These are phyloP conservation scores for Endocladia muricata DNA, from an alignment of 31 red algal genomes.

Conservation along the genomic window DNA sequence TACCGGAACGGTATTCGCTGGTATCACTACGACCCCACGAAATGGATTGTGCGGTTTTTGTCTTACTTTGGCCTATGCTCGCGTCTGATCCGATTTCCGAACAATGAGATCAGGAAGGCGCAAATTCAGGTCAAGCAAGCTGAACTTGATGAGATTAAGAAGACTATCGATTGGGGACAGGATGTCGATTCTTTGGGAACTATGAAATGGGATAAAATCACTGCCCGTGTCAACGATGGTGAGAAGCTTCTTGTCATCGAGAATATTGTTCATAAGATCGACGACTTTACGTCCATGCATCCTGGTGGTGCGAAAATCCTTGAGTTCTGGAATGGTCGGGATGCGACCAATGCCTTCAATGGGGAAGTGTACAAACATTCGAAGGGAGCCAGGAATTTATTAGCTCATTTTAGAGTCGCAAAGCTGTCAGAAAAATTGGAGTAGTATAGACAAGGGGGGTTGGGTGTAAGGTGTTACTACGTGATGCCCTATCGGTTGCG, in stretches of 20 bases:
- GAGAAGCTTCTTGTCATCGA: conserved; percentile 84
- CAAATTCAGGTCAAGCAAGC: conserved; percentile 89
- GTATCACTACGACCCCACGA: conserved; percentile 99
- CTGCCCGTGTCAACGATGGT: conserved; percentile 45
- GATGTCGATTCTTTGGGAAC: conserved; percentile 47
- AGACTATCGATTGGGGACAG: conserved; percentile 90
- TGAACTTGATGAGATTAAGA: conserved; percentile 87
- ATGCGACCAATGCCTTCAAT: conserved; percentile 94
- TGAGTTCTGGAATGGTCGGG: conserved; percentile 96
- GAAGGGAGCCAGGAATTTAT: conserved; percentile 90
- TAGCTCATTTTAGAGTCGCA: conserved; percentile 87
- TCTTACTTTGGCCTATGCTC: conserved; percentile 79
- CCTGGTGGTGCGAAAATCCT: conserved; percentile 88
- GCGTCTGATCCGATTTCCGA: conserved; percentile 85
- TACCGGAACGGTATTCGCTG: conserved; percentile 97
- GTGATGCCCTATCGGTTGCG: too few relatives aligned
- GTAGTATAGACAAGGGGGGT: too few relatives aligned
- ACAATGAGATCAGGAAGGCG: conserved; percentile 92
- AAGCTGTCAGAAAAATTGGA: conserved; percentile 68
- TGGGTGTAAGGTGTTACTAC: too few relatives aligned
- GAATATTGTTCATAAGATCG: conserved; percentile 87
- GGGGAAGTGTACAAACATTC: conserved; percentile 98
- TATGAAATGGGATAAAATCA: conserved; percentile 86
- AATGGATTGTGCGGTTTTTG: conserved; percentile 86
- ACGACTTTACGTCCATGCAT: conserved; percentile 84